Percentiles rank a stretch among this genome's conserved stretches.
These are phyloP conservation scores for Detonula confervacea DNA, from an alignment of 352 stramenopile species.

Conservation along the genomic window DNA sequence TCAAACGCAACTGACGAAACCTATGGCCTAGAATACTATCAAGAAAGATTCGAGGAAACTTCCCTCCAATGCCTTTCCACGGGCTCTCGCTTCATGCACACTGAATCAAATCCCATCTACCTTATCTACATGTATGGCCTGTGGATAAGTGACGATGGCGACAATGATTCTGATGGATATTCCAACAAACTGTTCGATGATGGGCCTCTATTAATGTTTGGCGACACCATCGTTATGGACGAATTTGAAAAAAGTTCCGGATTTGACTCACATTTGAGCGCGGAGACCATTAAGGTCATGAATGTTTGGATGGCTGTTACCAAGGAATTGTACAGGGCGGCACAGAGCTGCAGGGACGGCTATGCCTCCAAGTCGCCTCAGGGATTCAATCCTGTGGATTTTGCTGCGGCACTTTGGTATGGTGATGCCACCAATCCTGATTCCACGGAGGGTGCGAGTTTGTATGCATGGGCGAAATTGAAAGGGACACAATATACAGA, in stretches of 20 bases:
- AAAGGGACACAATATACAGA: conserved; percentile 22
- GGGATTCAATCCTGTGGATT: conserved; percentile 65
- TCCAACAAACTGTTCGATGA: conserved; percentile 76
- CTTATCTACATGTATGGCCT: conserved; percentile 63
- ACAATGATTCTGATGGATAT: conserved; percentile 53
- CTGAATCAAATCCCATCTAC: conserved; percentile 51
- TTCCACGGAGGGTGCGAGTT: conserved; percentile 18
- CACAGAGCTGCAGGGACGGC: conserved; percentile 54
- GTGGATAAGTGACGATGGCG: conserved; percentile 44
- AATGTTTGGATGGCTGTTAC: conserved; percentile 80
- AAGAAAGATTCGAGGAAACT: conserved; percentile 25
- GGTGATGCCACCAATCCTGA: conserved; percentile 48
- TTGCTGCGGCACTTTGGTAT: conserved; percentile 76
- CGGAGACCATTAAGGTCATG: conserved; percentile 68
- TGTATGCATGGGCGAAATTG: conserved; percentile 47
- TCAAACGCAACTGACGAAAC: background rate
- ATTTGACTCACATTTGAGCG: conserved; percentile 54
- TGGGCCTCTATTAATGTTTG: conserved; percentile 62
- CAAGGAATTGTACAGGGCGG: conserved; percentile 64
- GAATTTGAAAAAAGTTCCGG: conserved; percentile 66
- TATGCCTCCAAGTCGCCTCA: background rate
- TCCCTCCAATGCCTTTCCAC: conserved; percentile 53
- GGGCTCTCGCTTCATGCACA: conserved; percentile 11
- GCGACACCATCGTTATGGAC: conserved; percentile 77
- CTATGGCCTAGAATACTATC: conserved; percentile 20